Evolutionary conservation across 805 yeast genomes (phyloP), one percentile per base, ranked within the genome.

Genomic region (Ogataea nonfermentans): DNA sequence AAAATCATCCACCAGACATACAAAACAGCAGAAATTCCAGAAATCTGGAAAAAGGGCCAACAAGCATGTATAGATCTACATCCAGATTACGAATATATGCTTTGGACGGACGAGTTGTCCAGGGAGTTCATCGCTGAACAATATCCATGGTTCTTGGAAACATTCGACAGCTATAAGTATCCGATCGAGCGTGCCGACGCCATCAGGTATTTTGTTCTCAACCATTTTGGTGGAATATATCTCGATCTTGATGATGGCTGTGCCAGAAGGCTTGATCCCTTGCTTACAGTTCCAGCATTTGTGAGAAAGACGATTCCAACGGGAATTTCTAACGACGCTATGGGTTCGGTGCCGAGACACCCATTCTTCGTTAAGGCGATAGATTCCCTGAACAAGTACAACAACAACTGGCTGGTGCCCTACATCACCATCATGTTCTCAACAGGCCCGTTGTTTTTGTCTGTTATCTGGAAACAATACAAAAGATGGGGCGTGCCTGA

Each of bases 1-100:
- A 85, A 84, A 55, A 88, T 89, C 58, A 88, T 90, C 40, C 97
- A 90, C 59, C 97, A 90, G 62, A 90, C 96, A 10, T 90, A 90
- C 63, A 89, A 85, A 59, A 84, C 86, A 14, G 72, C 67, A 10
- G 74, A 80, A 14, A 76, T 89, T 11, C 97, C 97, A 3, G 89
- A 79, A 35, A 69, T 74, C 33, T 90, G 97, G 97, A 68, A 67
- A 44, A 74, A 72, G 5, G 88, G 95, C 20, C 95, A 86, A 55
- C 73, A 79, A 57, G 75, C 76, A 17, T 87, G 95, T 57, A 71
- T 78, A 29, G 84, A 84, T 45, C 65, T 82, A 40, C 95, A 90
- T 58, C 91, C 93, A 1, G 96, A 88, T 62, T 90, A 85, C 57
- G 80, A 86, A 60, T 89, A 89, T 63, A 81, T 81, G 31, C 62